A percentile compares a stretch with the other conserved stretches of the same genome.
Conservation (phyloP, 139 green algal species). For the Mychonastes homosphaera region DNA sequence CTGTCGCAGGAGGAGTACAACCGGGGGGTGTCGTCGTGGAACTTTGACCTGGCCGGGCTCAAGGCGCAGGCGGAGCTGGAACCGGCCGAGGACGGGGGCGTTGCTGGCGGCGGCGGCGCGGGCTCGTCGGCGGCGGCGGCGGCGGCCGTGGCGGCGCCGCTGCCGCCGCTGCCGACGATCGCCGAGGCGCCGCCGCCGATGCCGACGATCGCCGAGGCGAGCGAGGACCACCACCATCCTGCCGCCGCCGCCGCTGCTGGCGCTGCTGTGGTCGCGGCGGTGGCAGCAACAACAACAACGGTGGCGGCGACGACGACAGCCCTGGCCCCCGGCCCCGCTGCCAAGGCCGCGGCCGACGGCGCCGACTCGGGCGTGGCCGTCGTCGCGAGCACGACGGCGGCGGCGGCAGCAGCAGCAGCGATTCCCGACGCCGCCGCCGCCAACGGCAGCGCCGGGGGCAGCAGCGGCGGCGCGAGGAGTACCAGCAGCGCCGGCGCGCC, state of each 20-base stretch:
- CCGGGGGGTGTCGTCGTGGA: slow-evolving; percentile 79
- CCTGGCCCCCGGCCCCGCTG: too few relatives aligned
- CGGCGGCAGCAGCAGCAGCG: too few relatives aligned
- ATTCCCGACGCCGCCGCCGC: too few relatives aligned
- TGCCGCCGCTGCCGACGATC: slow-evolving; percentile 9
- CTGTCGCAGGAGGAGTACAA: slow-evolving; percentile 66
- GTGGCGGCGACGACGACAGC: too few relatives aligned
- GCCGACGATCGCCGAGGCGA: not conserved
- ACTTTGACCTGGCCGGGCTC: slow-evolving; percentile 84
- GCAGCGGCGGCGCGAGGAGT: too few relatives aligned
- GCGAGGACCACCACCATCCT: not conserved
- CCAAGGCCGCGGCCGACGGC: too few relatives aligned
- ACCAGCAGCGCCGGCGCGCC: too few relatives aligned
- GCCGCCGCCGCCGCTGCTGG: not conserved
- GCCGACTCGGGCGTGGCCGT: too few relatives aligned
- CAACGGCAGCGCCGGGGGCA: too few relatives aligned
- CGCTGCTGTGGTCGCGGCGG: not conserved
- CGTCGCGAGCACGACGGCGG: too few relatives aligned
- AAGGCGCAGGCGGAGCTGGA: slow-evolving; percentile 65
- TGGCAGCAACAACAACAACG: too few relatives aligned
- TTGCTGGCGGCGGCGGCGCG: not conserved
- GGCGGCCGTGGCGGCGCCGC: slow-evolving; percentile 2
- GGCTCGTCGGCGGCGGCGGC: not conserved
- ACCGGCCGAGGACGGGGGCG: slow-evolving; percentile 23
- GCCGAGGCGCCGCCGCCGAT: slow-evolving; percentile 23